Evolutionary conservation across 1,284 basidiomycete species (phyloP).

Genomic region (Ceratobasidium theobromae): DNA sequence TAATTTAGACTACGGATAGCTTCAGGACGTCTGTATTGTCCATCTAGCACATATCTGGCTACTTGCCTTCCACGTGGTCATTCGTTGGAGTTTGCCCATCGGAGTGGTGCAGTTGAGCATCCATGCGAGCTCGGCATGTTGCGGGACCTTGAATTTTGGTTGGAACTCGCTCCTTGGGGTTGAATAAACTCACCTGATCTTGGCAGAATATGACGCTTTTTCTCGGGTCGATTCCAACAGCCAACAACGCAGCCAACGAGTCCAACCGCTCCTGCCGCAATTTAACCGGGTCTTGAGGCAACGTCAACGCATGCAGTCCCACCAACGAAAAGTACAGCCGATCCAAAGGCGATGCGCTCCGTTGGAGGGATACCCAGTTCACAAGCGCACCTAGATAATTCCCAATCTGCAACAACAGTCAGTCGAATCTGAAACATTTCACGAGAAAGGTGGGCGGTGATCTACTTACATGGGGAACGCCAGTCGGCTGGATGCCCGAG

Average conservation of each 20-base stretch:
- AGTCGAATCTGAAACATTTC: neutral
- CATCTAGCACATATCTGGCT: neutral
- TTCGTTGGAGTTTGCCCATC: conserved; percentile 78
- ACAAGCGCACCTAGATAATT: conserved; percentile 90
- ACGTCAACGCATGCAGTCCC: conserved; percentile 87
- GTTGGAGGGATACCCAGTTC: conserved; percentile 85
- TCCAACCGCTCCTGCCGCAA: conserved; percentile 67
- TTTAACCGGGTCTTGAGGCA: conserved; percentile 78
- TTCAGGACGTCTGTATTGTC: neutral
- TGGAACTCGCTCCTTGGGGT: neutral
- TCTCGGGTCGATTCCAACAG: conserved; percentile 81
- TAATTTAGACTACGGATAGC: conserved; percentile 61
- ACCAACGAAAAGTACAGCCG: conserved; percentile 83
- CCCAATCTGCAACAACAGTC: conserved; percentile 63
- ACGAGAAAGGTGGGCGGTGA: neutral
- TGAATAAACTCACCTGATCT: conserved; percentile 66
- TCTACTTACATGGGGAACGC: conserved; percentile 43
- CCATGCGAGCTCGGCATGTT: conserved; percentile 92
- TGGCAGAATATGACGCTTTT: conserved; percentile 83
- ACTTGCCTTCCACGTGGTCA: conserved; percentile 94
- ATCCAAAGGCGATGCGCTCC: conserved; percentile 58
- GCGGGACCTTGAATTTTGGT: conserved; percentile 58
- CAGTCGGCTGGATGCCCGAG: conserved; percentile 55
- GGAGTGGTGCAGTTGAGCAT: conserved; percentile 83
- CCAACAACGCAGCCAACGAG: conserved; percentile 81